Conservation (phyloP, 805 yeast species). For the Candida peoriensis region DNA sequence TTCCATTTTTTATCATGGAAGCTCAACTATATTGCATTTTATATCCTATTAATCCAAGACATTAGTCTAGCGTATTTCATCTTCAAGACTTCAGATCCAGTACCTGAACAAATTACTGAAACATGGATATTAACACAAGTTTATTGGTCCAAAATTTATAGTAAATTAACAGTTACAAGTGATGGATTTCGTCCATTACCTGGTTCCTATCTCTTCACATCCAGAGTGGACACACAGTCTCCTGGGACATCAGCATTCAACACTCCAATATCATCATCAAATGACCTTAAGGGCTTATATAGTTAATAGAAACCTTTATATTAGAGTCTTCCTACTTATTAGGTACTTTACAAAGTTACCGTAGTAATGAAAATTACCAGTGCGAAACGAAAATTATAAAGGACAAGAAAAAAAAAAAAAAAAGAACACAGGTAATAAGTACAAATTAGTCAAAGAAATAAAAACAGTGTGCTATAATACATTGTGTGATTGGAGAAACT, state of each 20-base stretch:
- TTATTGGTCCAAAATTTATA: constrained; percentile 10
- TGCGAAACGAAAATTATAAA: too few species aligned
- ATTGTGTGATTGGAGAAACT: too few species aligned
- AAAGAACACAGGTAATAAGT: too few species aligned
- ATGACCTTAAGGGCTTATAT: background rate
- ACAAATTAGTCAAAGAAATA: too few species aligned
- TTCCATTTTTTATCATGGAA: constrained; percentile 5
- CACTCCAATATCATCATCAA: constrained; percentile 4
- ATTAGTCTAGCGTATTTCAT: constrained; percentile 15
- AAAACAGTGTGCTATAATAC: too few species aligned
- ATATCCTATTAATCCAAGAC: constrained; percentile 14
- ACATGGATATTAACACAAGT: constrained; percentile 15
- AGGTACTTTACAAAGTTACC: too few species aligned
- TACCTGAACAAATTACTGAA: constrained; percentile 15
- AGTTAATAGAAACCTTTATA: too few species aligned
- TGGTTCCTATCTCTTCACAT: constrained; percentile 7
- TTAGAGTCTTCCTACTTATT: too few species aligned
- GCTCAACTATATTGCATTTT: constrained; percentile 9
- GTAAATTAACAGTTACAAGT: constrained; percentile 3
- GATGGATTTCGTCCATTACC: constrained; percentile 16
- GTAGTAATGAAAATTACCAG: too few species aligned
- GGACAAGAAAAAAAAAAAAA: too few species aligned
- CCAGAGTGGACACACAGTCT: background rate
- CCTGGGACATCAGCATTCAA: constrained; percentile 2
- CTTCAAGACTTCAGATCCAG: constrained; percentile 13